Percentiles rank a stretch among this genome's conserved stretches.
Evolutionary conservation across 2,329 filamentous ascomycete species (phyloP).

Genomic region (Xylaria sp.): DNA sequence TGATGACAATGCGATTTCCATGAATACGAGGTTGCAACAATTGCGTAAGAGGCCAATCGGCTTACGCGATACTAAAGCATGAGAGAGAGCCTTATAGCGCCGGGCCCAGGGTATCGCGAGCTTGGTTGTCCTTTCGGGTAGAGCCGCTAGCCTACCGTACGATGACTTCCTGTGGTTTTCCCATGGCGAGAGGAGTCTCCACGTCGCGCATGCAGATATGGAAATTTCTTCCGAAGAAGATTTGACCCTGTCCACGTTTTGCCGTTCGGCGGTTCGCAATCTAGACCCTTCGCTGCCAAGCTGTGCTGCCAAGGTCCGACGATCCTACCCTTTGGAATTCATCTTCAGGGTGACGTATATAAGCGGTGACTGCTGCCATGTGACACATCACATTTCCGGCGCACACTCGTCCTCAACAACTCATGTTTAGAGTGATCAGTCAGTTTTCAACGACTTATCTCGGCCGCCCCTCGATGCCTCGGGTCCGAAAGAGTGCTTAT

Average conservation of each 20-base stretch:
- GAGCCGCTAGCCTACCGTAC: slow-evolving; percentile 20
- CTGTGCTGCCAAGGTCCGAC: not conserved
- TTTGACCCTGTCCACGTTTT: slow-evolving; percentile 20
- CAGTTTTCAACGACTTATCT: not conserved
- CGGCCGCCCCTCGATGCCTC: not conserved
- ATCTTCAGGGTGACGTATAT: slow-evolving; percentile 5
- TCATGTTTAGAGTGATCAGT: not conserved
- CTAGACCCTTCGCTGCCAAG: slow-evolving; percentile 17
- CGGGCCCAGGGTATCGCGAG: not conserved
- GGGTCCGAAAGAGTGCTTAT: not conserved
- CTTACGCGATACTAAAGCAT: not conserved
- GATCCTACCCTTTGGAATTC: slow-evolving; percentile 7
- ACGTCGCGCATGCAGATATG: slow-evolving; percentile 11
- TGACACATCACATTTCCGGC: slow-evolving; percentile 1
- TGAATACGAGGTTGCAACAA: slow-evolving; percentile 15
- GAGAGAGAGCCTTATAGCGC: not conserved
- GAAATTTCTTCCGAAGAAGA: slow-evolving; percentile 1
- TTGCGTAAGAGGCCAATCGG: not conserved
- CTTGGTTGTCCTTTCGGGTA: slow-evolving; percentile 15
- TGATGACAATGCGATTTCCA: not conserved
- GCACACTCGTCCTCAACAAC: not conserved
- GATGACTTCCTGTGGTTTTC: not conserved
- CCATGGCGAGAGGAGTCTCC: not conserved
- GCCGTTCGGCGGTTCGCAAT: not conserved
- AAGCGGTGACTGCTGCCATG: slow-evolving; percentile 14